These are phyloP conservation scores for Debaryomycetaceae sp. DNA, from an alignment of 1,139 yeast genomes.

Conservation along the genomic window DNA sequence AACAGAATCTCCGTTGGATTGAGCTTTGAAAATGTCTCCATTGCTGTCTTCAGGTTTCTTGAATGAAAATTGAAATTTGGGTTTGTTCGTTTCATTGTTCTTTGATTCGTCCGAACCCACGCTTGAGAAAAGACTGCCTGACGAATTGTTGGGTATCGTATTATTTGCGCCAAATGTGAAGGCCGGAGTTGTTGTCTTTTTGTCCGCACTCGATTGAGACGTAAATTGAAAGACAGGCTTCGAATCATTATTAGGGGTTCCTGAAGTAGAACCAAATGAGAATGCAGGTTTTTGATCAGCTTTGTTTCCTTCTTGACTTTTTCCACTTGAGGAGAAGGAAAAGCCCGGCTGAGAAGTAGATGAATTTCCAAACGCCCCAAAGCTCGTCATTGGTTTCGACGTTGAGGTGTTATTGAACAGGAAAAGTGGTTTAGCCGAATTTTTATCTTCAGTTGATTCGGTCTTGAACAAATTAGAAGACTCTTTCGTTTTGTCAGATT, in stretches of 20 bases:
- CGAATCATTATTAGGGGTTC: conserved; percentile 5
- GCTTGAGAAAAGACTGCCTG: conserved; percentile 17
- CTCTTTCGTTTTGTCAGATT: no score
- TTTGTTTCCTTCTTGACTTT: conserved; percentile 4
- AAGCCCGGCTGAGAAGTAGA: not conserved
- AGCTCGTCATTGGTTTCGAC: not conserved
- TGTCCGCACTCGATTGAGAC: not conserved
- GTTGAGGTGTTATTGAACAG: not conserved
- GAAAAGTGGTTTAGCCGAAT: not conserved
- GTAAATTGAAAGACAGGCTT: conserved; percentile 17
- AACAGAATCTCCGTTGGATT: conserved; percentile 7
- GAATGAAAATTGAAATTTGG: conserved; percentile 17
- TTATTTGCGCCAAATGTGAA: conserved; percentile 4
- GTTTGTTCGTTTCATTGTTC: conserved; percentile 1
- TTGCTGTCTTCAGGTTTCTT: conserved; percentile 10
- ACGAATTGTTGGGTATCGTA: conserved; percentile 7
- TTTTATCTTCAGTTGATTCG: not conserved
- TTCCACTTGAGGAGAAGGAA: not conserved
- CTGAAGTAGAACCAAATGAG: conserved; percentile 13
- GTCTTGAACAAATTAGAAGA: no score
- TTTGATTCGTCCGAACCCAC: conserved; percentile 11
- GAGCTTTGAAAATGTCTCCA: not conserved
- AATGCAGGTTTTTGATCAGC: conserved; percentile 12
- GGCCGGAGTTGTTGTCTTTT: not conserved
- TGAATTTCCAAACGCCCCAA: not conserved